Evolutionary conservation across 306 rosid genomes (phyloP).

Genomic region (Oxytropis ochrocephala): DNA sequence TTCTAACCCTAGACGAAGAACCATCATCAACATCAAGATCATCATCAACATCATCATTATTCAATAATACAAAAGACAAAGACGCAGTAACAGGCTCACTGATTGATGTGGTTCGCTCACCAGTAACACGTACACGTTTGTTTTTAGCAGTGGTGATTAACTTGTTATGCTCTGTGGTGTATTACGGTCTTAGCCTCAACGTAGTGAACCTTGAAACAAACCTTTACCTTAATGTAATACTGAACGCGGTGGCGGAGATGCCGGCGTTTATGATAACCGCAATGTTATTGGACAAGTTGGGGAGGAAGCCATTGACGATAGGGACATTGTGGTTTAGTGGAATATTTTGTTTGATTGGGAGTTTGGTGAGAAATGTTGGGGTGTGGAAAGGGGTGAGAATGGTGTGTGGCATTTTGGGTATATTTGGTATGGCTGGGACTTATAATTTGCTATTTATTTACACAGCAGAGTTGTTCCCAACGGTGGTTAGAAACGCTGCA

Average conservation of each 20-base stretch:
- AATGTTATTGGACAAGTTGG: constrained; percentile 48
- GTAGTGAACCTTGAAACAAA: constrained; percentile 69
- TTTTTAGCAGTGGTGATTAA: constrained; percentile 51
- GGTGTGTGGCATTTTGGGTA: constrained; percentile 72
- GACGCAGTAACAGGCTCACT: constrained; percentile 47
- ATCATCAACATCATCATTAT: not conserved
- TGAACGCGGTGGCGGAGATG: constrained; percentile 82
- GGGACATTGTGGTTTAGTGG: constrained; percentile 87
- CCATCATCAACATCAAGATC: not conserved
- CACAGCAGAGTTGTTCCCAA: constrained; percentile 78
- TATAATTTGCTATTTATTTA: constrained; percentile 72
- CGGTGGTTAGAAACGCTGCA: constrained; percentile 85
- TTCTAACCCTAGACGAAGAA: constrained; percentile 57
- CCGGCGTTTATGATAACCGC: constrained; percentile 81
- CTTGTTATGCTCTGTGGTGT: constrained; percentile 64
- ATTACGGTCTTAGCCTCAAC: constrained; percentile 76
- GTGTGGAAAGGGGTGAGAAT: constrained; percentile 51
- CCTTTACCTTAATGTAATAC: constrained; percentile 53
- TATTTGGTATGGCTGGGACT: constrained; percentile 93
- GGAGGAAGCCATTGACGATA: constrained; percentile 46
- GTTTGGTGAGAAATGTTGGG: constrained; percentile 33
- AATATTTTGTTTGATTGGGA: constrained; percentile 56
- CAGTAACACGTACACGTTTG: constrained; percentile 50
- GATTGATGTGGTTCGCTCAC: constrained; percentile 53
- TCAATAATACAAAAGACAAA: not conserved